Percentiles rank a stretch among this genome's conserved stretches.
Conservation (phyloP, 495 filamentous ascomycete species). For the Massariosphaeria phaeospora region DNA sequence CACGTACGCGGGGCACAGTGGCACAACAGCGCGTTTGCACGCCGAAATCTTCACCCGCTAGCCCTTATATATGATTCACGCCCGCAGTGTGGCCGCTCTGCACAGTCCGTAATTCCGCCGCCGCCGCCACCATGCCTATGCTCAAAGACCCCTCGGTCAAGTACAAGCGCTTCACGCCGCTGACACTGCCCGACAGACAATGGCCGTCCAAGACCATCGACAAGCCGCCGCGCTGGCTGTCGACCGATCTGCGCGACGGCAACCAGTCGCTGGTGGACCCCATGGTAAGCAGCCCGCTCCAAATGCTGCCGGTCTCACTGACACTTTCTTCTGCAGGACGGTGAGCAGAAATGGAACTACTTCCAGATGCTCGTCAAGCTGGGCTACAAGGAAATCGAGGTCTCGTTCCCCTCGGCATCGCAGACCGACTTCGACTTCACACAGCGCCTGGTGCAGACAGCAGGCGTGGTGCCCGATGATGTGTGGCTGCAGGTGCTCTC, state of each 20-base stretch:
- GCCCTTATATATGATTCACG: background rate
- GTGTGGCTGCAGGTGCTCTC: conserved; percentile 94
- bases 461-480: conserved; percentile 81
- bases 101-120: background rate
- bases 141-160: conserved; percentile 92
- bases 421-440: conserved; percentile 97
- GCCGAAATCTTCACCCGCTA: background rate
- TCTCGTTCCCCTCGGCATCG: conserved; percentile 90
- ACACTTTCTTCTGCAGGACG: conserved; percentile 53
- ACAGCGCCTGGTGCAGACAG: conserved; percentile 77
- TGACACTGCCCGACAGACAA: conserved; percentile 80
- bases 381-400: conserved; percentile 97
- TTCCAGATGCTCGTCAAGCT: conserved; percentile 92
- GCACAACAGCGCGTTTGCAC: background rate
- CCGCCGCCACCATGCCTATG: conserved; percentile 49
- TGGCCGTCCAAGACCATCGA: conserved; percentile 66
- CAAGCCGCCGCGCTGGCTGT: conserved; percentile 44
- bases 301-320: background rate
- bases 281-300: conserved; percentile 45
- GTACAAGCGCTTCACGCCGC: conserved; percentile 73
- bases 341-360: conserved; percentile 89
- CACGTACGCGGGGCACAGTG: too few species aligned
- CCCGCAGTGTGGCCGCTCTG: background rate
- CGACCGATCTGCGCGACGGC: conserved; percentile 43
- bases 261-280: conserved; percentile 45